Base-by-base conservation (phyloP, 2,329 filamentous ascomycete genomes). In the Coccinonectria pachysandricola region DNA sequence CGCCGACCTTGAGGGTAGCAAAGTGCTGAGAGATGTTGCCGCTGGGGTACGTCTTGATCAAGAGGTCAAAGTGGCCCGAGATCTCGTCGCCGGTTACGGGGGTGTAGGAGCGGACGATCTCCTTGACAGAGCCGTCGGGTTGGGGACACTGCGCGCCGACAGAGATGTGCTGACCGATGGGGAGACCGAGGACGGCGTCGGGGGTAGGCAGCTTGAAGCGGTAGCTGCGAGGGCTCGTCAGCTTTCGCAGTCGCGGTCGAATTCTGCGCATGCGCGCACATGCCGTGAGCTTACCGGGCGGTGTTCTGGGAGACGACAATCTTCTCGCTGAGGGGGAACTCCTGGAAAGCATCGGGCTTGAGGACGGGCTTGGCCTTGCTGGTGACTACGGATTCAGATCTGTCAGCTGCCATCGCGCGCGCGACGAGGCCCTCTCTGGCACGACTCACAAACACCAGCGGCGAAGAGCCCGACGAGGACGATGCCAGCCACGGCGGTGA, bases 151-250 rank as follows among this genome's bases (percentile, higher is more conserved):
- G 72, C 30, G 85, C 87, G 40, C 79, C 83, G 50, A 96, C 83
- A 34, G 87, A 94, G 61, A 96, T 94, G 66, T 96, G 88, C 64
- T 96, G 88, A 52, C 88, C 88, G 61, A 95, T 94, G 39, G 88
- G 87, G 18, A 95, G 80, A 49, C 88, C 88, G 46, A 95, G 81
- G 54, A 94, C 83, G 41, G 81, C 73, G 45, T 65, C 78, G 12
- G 77, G 62, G 23, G 67, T 66, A 26, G 87, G 87, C 15, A 96
- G 81, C 34, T 70, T 68, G 64, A 95, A 94, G 48, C 87, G 85
- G 68, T 95, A 96, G 62, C 79, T 83, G 33, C 9, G 11, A 23
- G 14, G 8, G 12, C 21, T 12, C n/a, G n/a, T n/a, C n/a, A n/a
- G 3, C 1, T 8, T 33, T 8, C 23, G 23, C 11, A 5, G 5